Evolutionary conservation across 1,284 basidiomycete genomes (phyloP), one percentile per base, ranked within the genome.

Genomic region (Leucoagaricus sp.): DNA sequence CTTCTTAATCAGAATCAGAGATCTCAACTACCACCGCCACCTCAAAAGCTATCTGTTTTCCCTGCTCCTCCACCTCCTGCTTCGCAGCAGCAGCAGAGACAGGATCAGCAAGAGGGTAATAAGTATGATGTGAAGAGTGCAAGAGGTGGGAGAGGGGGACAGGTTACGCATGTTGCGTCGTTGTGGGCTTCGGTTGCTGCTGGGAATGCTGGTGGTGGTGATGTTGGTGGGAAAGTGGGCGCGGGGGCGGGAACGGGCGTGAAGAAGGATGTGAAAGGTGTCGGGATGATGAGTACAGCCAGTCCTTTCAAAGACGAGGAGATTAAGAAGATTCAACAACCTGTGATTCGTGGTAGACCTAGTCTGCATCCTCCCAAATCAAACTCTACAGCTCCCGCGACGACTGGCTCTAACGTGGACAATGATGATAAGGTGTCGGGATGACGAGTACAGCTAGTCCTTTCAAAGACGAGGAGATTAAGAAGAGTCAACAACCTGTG

Each of bases 91-190:
- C n/a, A n/a, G n/a, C n/a, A n/a, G n/a, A n/a, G n/a, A n/a, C n/a
- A n/a, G n/a, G n/a, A n/a, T n/a, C n/a, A n/a, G 17, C 57, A 60
- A 4, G 79, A 82, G 0, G 82, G 83, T 55, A 75, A 75, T 23
- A 86, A 85, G 61, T 91, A 92, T 66, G 85, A 92, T 64, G 70
- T 89, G 19, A 83, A 86, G 4, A 91, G 88, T 38, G 90, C 89
- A 9, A 81, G 90, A 23, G 90, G 91, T 2, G 91, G 91, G 1
- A 75, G 80, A 50, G 91, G 91, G 0, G 91, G 90, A 9, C 80
- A 82, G 51, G 91, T 93, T 13, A 78, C 89, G 1, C 78, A 88
- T 4, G 88, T 91, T 1, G 83, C 87, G 0, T 80, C 86, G 4
- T 73, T 93, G 23, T 93, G 90, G 89, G 82, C 86, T 2, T 72